A percentile compares a stretch with the other conserved stretches of the same genome.
phyloP scores from a whole-genome alignment of 108 stramenopile genomes.

The Phaeodactylum tricornutum region DNA sequence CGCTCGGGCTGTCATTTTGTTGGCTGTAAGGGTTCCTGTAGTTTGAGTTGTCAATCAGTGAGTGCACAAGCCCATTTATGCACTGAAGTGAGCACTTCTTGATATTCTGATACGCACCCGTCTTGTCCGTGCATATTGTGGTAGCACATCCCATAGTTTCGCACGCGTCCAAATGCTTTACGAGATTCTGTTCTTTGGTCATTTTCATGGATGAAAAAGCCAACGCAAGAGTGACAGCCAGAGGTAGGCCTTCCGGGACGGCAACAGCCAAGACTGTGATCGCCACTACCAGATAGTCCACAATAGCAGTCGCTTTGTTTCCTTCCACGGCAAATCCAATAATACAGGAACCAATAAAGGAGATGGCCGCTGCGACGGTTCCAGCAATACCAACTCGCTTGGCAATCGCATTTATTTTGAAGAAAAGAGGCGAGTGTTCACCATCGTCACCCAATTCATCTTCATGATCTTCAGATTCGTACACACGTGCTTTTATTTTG shows the following conservation, averaged over 20 bases:
- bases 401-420: constrained; percentile 79
- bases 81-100: neutral
- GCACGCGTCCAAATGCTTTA: constrained; percentile 93
- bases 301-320: constrained; percentile 22
- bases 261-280: constrained; percentile 93
- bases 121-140: constrained; percentile 97
- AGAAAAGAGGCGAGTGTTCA: constrained; percentile 66
- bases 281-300: constrained; percentile 67
- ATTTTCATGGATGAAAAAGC: constrained; percentile 90
- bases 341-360: constrained; percentile 70
- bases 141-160: constrained; percentile 99
- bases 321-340: constrained; percentile 57
- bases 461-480: constrained; percentile 55
- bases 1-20: constrained; percentile 88
- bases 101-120: constrained; percentile 27
- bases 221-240: constrained; percentile 92
- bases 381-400: constrained; percentile 82
- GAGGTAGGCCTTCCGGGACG: constrained; percentile 97
- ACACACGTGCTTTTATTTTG: constrained; percentile 76
- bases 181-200: constrained; percentile 92
- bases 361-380: constrained; percentile 52
- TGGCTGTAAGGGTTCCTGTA: constrained; percentile 89
- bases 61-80: neutral
- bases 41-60: neutral
- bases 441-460: constrained; percentile 58